A percentile compares a stretch with the other conserved stretches of the same genome.
Evolutionary conservation across 306 rosid species (phyloP).

Genomic region (Trifolium pratense): DNA sequence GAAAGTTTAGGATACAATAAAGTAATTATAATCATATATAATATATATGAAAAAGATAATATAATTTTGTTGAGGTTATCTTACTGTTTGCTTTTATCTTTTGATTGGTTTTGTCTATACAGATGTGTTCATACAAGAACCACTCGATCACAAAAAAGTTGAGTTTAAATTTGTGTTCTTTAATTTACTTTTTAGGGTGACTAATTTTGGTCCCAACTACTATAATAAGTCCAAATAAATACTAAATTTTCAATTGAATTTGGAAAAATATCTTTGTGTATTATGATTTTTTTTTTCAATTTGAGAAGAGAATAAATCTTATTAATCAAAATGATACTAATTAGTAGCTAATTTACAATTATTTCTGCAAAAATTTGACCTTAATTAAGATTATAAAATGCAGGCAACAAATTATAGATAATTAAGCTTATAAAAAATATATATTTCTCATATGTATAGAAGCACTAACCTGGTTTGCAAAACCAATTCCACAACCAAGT

Average conservation of each 20-base stretch:
- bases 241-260: not conserved
- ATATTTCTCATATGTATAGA: not conserved
- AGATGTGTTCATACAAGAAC: not conserved
- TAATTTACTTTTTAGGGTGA: not conserved
- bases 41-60: not conserved
- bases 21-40: no score
- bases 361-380: no score
- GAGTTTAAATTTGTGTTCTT: not conserved
- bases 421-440: no score
- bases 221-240: not conserved
- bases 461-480: constrained; percentile 76
- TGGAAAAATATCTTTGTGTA: not conserved
- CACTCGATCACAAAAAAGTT: not conserved
- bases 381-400: no score
- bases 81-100: not conserved
- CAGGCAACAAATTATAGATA: no score
- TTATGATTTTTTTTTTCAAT: not conserved
- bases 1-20: not conserved
- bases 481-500: constrained; percentile 80
- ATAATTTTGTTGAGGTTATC: not conserved
- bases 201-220: not conserved
- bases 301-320: no score
- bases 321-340: no score
- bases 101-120: not conserved
- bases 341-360: no score